Evolutionary conservation across 257 asterid genomes (phyloP), one percentile per base, ranked within the genome.

Genomic region (Hygrophila difformis): DNA sequence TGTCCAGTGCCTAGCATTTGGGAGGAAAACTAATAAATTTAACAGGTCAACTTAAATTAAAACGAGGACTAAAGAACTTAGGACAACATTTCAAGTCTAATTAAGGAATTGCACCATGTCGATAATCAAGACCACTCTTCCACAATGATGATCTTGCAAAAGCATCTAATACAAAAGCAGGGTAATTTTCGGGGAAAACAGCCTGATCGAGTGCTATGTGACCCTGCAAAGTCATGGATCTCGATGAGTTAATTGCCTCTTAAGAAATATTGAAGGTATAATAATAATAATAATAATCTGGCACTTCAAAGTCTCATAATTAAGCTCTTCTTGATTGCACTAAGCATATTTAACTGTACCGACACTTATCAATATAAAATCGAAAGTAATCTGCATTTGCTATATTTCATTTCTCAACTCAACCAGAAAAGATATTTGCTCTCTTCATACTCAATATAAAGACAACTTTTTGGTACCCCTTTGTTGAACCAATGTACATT

Each of bases 41-140:
- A 62, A 20, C 41, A 46, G 24, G 49, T 52, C 49, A 26, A 34
- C 39, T 54, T 23, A 18, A 33, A 39, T 22, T 21, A 20, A 35
- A 37, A 23, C 29, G 43, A 17, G 21, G 4, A 18, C 12, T 15
- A 40, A 40, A 51, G 51, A 48, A 63, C n/a, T 33, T 21, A 11
- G 21, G 7, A 24, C 12, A 42, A 51, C 15, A 40, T 20, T 49
- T 42, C 18, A 34, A 16, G 34, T 13, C 51, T 15, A 37, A 33
- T 15, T 42, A 48, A 14, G 54, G 19, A 44, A 59, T 26, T 26
- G 18, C 75, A 86, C 98, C 98, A 68, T 91, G 98, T 56, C 93
- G 86, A 50, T 91, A 89, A 76, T 91, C 98, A 61, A 91, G 98
- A 64, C 98, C 98, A 57, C 77, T 81, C 75, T 91, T 91, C 98